These are phyloP conservation scores for Juncus inflexus DNA, from an alignment of 176 grass and related monocot species.

Conservation along the genomic window DNA sequence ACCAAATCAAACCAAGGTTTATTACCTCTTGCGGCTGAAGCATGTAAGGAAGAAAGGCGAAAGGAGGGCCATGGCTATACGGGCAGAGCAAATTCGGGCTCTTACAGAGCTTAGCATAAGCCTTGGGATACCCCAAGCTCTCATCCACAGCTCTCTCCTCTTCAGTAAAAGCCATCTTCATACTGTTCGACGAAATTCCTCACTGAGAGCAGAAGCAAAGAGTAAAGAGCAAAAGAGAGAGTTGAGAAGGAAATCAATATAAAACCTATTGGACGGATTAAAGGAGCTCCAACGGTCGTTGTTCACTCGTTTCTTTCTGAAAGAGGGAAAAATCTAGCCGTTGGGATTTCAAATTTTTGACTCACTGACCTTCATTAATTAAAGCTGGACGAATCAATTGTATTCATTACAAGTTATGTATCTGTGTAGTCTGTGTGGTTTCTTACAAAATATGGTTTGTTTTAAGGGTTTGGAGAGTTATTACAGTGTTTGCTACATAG, in stretches of 20 bases:
- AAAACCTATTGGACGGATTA: constrained; percentile 15
- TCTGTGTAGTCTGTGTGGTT: no score
- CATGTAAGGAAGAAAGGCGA: constrained; percentile 69
- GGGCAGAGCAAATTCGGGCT: constrained; percentile 32
- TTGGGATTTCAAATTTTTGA: constrained; percentile 50
- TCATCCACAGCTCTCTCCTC: constrained; percentile 77
- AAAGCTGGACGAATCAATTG: no score
- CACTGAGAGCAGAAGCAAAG: neutral
- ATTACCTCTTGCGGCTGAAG: constrained; percentile 81
- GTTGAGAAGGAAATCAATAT: neutral
- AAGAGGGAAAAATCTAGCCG: constrained; percentile 28
- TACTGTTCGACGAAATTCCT: constrained; percentile 18
- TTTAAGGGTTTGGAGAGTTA: no score
- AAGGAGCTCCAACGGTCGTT: constrained; percentile 44
- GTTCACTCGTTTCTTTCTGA: neutral
- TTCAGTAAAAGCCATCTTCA: constrained; percentile 52
- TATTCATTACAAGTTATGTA: no score
- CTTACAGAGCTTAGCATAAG: constrained; percentile 75
- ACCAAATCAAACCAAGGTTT: neutral
- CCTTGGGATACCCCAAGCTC: constrained; percentile 65
- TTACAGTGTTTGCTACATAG: no score
- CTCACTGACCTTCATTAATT: neutral
- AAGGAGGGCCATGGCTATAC: constrained; percentile 66
- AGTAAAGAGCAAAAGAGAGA: no score
- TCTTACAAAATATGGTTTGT: no score